These are phyloP conservation scores for Candida lessepsii DNA, from an alignment of 805 yeast genomes.

Conservation along the genomic window DNA sequence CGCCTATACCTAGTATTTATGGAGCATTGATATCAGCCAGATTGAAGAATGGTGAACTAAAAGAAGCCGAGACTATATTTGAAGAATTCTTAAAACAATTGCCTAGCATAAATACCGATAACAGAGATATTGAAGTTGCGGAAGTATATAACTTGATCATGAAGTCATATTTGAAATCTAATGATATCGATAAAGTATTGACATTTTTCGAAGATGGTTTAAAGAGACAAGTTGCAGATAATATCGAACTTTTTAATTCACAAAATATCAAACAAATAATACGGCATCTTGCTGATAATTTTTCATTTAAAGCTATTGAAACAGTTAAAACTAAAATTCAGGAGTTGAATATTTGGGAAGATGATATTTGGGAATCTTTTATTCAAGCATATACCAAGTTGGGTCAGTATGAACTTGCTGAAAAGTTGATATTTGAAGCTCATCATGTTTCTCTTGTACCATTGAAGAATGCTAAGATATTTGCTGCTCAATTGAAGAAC, in stretches of 20 bases:
- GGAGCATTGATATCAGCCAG: slow-evolving; percentile 47
- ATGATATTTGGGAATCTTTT: slow-evolving; percentile 25
- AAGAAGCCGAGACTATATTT: slow-evolving; percentile 28
- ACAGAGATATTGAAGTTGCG: slow-evolving; percentile 22
- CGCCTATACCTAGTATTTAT: slow-evolving; percentile 45
- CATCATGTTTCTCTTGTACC: slow-evolving; percentile 30
- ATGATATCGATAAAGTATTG: slow-evolving; percentile 28
- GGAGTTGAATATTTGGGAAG: slow-evolving; percentile 18
- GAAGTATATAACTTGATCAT: slow-evolving; percentile 27
- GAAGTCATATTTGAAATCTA: slow-evolving; percentile 23
- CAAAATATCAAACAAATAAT: slow-evolving; percentile 19
- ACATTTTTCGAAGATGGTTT: slow-evolving; percentile 23
- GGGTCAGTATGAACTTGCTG: slow-evolving; percentile 34
- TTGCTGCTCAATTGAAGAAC: slow-evolving; percentile 28
- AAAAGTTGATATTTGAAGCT: slow-evolving; percentile 29
- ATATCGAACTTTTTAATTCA: slow-evolving; percentile 18
- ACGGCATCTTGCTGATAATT: slow-evolving; percentile 21
- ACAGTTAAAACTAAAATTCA: slow-evolving; percentile 19
- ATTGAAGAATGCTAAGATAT: slow-evolving; percentile 26
- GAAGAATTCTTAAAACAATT: slow-evolving; percentile 22
- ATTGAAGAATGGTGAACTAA: slow-evolving; percentile 33
- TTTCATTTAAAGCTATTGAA: slow-evolving; percentile 21
- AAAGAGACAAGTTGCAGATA: slow-evolving; percentile 16
- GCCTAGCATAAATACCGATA: not conserved
- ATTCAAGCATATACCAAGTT: slow-evolving; percentile 29